A percentile compares a stretch with the other conserved stretches of the same genome.
Evolutionary conservation across 805 yeast genomes (phyloP).

Genomic region (Spathaspora boniae): DNA sequence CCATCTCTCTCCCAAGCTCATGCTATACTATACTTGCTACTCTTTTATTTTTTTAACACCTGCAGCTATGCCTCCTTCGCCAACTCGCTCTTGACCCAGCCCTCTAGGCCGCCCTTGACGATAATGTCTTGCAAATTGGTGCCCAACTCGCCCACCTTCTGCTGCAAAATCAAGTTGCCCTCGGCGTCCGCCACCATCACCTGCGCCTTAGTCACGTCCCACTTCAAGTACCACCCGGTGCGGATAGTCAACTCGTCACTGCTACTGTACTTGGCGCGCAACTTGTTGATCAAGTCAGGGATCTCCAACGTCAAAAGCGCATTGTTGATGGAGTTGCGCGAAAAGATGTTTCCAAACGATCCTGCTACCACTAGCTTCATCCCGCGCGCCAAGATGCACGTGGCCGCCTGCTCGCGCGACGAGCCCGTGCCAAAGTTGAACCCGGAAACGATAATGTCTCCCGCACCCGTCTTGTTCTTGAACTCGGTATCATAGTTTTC

Average conservation of each 20-base stretch:
- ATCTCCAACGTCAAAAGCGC: slow-evolving; percentile 92
- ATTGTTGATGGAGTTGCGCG: slow-evolving; percentile 93
- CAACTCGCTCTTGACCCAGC: slow-evolving; percentile 88
- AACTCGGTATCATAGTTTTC: slow-evolving; percentile 95
- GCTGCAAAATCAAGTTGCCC: slow-evolving; percentile 61
- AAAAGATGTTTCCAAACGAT: slow-evolving; percentile 94
- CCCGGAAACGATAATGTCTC: slow-evolving; percentile 89
- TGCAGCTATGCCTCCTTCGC: slow-evolving; percentile 1
- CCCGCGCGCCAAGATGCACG: slow-evolving; percentile 93
- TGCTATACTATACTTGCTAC: not conserved
- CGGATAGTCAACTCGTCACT: slow-evolving; percentile 80
- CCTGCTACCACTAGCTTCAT: slow-evolving; percentile 93
- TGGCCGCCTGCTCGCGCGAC: slow-evolving; percentile 98
- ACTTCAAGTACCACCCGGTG: slow-evolving; percentile 87
- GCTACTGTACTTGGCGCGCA: slow-evolving; percentile 63
- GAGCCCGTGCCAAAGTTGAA: slow-evolving; percentile 98
- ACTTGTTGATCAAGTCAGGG: slow-evolving; percentile 75
- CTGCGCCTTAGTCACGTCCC: slow-evolving; percentile 86
- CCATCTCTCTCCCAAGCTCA: not conserved
- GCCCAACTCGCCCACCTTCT: slow-evolving; percentile 94
- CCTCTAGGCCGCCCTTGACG: slow-evolving; percentile 95
- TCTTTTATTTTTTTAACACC: not conserved
- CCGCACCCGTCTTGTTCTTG: slow-evolving; percentile 71
- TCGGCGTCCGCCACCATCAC: slow-evolving; percentile 74
- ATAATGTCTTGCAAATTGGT: slow-evolving; percentile 94